phyloP scores from a whole-genome alignment of 2,329 filamentous ascomycete species.

The Xylariomycetidae sp. region DNA sequence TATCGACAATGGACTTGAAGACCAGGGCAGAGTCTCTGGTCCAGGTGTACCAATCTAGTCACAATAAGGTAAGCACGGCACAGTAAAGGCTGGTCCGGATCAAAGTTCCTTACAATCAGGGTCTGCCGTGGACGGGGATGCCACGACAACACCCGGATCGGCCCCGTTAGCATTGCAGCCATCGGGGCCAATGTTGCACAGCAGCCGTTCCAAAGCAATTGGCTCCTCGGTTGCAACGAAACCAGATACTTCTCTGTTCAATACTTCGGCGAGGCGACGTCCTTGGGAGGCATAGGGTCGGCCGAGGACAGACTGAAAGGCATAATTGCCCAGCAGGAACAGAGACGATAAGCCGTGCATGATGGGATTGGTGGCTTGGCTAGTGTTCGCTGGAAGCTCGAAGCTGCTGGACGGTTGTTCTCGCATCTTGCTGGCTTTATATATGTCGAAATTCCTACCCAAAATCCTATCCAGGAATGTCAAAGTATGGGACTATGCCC shows the following conservation, averaged over 20 bases:
- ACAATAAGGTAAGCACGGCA: not conserved
- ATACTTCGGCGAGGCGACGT: constrained; percentile 29
- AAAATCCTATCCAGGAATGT: too few species aligned
- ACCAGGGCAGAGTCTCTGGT: constrained; percentile 67
- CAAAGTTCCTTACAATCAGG: constrained; percentile 46
- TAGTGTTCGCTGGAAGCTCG: constrained; percentile 18
- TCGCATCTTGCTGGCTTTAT: too few species aligned
- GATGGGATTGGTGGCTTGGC: constrained; percentile 28
- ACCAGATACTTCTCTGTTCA: constrained; percentile 43
- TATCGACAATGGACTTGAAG: constrained; percentile 63
- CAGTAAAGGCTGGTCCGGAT: not conserved
- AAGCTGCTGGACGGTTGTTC: too few species aligned
- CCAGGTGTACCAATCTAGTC: constrained; percentile 78
- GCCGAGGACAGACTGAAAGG: constrained; percentile 45
- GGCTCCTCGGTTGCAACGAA: constrained; percentile 48
- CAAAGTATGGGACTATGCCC: too few species aligned
- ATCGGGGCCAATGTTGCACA: constrained; percentile 54
- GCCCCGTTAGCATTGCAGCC: constrained; percentile 45
- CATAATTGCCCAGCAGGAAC: constrained; percentile 44
- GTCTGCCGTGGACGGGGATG: constrained; percentile 45
- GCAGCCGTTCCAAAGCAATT: constrained; percentile 43
- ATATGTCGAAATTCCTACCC: too few species aligned
- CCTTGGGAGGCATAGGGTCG: constrained; percentile 31
- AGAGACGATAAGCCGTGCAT: constrained; percentile 45
- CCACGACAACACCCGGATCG: constrained; percentile 47